Evolutionary conservation across 2,329 filamentous ascomycete species (phyloP), one percentile per base, ranked within the genome.

Genomic region (Botrytis deweyae): DNA sequence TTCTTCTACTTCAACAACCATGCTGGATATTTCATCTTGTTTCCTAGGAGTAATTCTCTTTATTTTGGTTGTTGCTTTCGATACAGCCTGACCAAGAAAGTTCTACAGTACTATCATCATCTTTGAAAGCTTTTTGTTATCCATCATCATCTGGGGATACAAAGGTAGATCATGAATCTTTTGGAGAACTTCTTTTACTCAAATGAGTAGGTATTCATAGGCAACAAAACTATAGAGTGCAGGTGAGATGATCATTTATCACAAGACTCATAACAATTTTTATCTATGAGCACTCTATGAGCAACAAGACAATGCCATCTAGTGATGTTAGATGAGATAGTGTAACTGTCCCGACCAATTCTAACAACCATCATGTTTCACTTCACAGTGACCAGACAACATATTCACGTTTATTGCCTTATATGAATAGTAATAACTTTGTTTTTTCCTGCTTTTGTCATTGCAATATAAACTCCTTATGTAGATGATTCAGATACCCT

Each of bases 11-110:
- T 33, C 38, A 69, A 44, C 36, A 58, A 33, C 38, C n/a, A 69
- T 38, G 38, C 10, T 42, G 38, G 66, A 69, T 58, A 33, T 25
- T 25, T 42, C 65, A 42, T 68, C 46, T 42, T 58, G 36, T 58
- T 68, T 68, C 6, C 16, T 29, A 29, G 25, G 6, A 33, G 0
- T 58, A 42, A 18, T 42, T 33, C 25, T 68, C 65, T 68, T 68
- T 42, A 58, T 68, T 42, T 42, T 58, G 10, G 36, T 58, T 42
- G 18, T 42, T 7, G 36, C 65, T 68, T 68, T 68, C 25, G 36
- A 44, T 69, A 58, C 49, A 69, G 25, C 66, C 42, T 69, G 66
- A 58, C n/a, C 66, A 69, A 69, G 49, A 69, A 58, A 44, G 49
- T 58, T 69, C 66, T 69, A 58, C 52, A 59, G 10, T 69, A 3